Evolutionary conservation across 768 basidiomycete genomes (phyloP).

Genomic region (Postia placenta): DNA sequence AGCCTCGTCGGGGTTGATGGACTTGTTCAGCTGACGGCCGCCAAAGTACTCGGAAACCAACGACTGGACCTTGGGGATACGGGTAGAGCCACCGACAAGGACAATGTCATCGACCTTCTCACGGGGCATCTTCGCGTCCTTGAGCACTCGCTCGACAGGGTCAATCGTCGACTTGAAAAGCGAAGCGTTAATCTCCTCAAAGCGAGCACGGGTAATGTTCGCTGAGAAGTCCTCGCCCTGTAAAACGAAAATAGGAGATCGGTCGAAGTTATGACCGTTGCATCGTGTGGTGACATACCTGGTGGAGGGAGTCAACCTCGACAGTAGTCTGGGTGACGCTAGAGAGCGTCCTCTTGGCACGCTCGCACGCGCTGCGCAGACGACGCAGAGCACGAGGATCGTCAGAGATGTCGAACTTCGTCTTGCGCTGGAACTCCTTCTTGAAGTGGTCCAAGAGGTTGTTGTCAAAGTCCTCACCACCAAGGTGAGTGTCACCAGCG

Average conservation of each 20-base stretch:
- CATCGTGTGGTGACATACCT: conserved; percentile 46
- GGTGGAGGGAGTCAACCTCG: conserved; percentile 97
- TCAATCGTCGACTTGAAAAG: conserved; percentile 97
- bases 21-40: conserved; percentile 98
- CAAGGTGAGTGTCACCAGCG: conserved; percentile 98
- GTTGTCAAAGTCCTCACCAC: conserved; percentile 99
- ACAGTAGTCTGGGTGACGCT: conserved; percentile 98
- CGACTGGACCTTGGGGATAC: conserved; percentile 98
- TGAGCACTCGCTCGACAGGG: conserved; percentile 97
- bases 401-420: conserved; percentile 93
- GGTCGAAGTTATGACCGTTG: background rate
- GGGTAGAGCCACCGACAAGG: conserved; percentile 98
- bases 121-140: conserved; percentile 96
- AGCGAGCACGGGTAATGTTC: conserved; percentile 98
- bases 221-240: conserved; percentile 98
- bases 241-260: conserved; percentile 5
- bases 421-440: conserved; percentile 98
- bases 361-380: conserved; percentile 95
- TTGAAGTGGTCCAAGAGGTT: conserved; percentile 98
- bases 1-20: conserved; percentile 99
- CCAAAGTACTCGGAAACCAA: conserved; percentile 99
- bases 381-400: conserved; percentile 96
- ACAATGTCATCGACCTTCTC: conserved; percentile 99
- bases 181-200: conserved; percentile 97
- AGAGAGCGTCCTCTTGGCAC: conserved; percentile 98